Evolutionary conservation across 257 asterid species (phyloP).

Genomic region (Cynanchum wilfordii): DNA sequence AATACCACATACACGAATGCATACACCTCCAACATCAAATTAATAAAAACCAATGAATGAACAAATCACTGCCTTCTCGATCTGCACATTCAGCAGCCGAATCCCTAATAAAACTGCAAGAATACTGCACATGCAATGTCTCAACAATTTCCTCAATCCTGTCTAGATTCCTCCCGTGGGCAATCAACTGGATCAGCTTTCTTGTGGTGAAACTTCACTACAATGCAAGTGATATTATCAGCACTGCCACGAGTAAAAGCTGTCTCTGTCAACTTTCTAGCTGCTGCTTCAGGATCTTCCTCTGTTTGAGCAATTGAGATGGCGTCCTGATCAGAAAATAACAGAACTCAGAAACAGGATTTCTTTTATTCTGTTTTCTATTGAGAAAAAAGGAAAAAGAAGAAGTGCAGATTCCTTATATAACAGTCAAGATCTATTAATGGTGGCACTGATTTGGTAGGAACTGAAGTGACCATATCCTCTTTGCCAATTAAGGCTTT

Average conservation of each 20-base stretch:
- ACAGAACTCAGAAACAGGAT: too few species aligned
- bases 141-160: conserved; percentile 23
- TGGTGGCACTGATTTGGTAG: background rate
- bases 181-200: conserved; percentile 30
- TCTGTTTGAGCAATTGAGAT: conserved; percentile 66
- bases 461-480: background rate
- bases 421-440: background rate
- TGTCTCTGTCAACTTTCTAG: conserved; percentile 85
- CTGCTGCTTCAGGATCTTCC: conserved; percentile 84
- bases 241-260: conserved; percentile 96
- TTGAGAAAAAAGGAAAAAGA: too few species aligned
- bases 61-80: conserved; percentile 29
- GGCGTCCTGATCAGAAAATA: conserved; percentile 61
- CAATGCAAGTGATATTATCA: conserved; percentile 95
- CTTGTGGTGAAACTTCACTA: conserved; percentile 71
- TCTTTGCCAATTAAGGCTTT: background rate
- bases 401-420: background rate
- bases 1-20: conserved; percentile 10
- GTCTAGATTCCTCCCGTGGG: conserved; percentile 29
- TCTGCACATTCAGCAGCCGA: conserved; percentile 18
- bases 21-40: conserved; percentile 14
- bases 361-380: too few species aligned
- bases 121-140: conserved; percentile 21
- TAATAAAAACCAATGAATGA: conserved; percentile 29
- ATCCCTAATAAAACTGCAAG: conserved; percentile 9